Percentiles rank a stretch among this genome's conserved stretches.
These are phyloP conservation scores for Zygosaccharomyces kombuchaensis DNA, from an alignment of 805 yeast species.

Conservation along the genomic window DNA sequence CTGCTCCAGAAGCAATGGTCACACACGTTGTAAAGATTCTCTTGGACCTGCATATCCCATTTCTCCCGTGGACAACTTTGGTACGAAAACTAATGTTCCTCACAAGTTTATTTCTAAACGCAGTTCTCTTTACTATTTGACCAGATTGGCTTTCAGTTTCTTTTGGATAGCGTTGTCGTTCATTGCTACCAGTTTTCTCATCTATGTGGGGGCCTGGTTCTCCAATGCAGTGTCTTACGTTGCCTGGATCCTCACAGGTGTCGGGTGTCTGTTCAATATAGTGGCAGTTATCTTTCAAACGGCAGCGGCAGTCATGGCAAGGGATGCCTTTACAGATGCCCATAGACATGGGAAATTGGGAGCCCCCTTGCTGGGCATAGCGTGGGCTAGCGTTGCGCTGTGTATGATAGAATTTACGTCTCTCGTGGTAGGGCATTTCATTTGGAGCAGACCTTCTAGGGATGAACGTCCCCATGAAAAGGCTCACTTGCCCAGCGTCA, in stretches of 20 bases:
- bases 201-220: constrained; percentile 52
- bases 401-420: constrained; percentile 15
- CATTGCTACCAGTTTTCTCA: constrained; percentile 56
- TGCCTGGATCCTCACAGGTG: constrained; percentile 45
- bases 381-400: constrained; percentile 65
- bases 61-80: constrained; percentile 71
- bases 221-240: constrained; percentile 53
- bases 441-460: not conserved
- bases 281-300: constrained; percentile 71
- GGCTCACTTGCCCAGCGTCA: constrained; percentile 46
- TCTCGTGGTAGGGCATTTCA: not conserved
- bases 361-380: constrained; percentile 52
- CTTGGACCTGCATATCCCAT: constrained; percentile 67
- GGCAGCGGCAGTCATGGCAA: constrained; percentile 73
- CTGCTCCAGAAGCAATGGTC: constrained; percentile 35
- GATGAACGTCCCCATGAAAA: not conserved
- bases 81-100: constrained; percentile 51
- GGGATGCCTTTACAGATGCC: constrained; percentile 54
- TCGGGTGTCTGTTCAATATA: constrained; percentile 51
- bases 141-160: constrained; percentile 64
- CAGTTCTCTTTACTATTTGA: constrained; percentile 55
- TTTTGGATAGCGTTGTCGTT: constrained; percentile 57
- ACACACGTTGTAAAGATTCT: constrained; percentile 17
- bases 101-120: constrained; percentile 48
- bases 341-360: constrained; percentile 49